Conservation (phyloP, 345 rosid species). For the Triadica sebifera region DNA sequence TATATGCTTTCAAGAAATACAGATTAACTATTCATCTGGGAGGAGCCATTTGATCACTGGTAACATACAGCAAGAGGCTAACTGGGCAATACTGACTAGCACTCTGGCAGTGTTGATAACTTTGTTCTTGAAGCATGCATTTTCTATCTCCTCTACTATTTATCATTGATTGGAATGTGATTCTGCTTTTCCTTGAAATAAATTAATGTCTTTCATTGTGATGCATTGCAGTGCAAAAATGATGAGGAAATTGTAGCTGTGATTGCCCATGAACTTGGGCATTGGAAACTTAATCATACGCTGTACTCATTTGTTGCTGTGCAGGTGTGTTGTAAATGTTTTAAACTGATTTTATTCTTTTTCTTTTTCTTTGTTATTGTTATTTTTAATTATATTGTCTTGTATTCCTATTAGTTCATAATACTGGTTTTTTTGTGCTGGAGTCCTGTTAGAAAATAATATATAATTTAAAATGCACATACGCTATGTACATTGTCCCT, state of each 20-base stretch:
- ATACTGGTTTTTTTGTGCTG: background rate
- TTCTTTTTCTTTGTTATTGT: background rate
- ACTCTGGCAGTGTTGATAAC: background rate
- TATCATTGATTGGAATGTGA: background rate
- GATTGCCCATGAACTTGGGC: constrained; percentile 97
- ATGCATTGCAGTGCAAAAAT: constrained; percentile 70
- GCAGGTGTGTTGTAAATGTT: constrained; percentile 51
- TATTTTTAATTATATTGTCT: background rate
- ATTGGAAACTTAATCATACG: constrained; percentile 98
- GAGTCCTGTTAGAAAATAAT: background rate
- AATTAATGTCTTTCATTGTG: constrained; percentile 10
- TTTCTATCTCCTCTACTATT: background rate
- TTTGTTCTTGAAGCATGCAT: background rate
- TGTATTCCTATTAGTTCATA: background rate
- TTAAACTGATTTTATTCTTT: background rate
- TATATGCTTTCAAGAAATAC: background rate
- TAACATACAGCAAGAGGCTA: background rate
- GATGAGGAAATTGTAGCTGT: constrained; percentile 95
- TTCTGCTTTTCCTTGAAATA: background rate
- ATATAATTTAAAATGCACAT: background rate
- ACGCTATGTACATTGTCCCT: background rate
- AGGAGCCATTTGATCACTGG: background rate
- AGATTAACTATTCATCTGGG: background rate
- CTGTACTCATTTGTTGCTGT: constrained; percentile 85
- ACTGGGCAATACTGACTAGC: background rate